phyloP scores from a whole-genome alignment of 495 filamentous ascomycete genomes.

The Physcia stellaris region DNA sequence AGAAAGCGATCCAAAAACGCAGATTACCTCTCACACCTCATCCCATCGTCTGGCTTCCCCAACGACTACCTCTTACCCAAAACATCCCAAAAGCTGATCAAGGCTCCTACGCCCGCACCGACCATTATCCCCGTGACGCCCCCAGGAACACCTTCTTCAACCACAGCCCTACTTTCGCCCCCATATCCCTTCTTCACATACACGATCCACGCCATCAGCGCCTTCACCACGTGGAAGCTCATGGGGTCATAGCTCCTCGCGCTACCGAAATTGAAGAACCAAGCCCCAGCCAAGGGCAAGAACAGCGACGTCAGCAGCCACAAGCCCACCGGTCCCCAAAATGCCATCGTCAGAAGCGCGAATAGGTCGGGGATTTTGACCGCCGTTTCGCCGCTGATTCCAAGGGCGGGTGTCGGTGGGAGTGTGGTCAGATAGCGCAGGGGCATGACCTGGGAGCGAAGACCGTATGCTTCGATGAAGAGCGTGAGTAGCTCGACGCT shows the following conservation, averaged over 20 bases:
- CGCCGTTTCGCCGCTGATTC: slow-evolving; percentile 26
- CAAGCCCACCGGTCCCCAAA: slow-evolving; percentile 70
- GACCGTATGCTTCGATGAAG: slow-evolving; percentile 42
- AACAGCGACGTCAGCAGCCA: slow-evolving; percentile 63
- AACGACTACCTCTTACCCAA: slow-evolving; percentile 63
- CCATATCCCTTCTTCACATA: slow-evolving; percentile 56
- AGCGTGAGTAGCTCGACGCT: slow-evolving; percentile 42
- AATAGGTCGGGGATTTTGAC: slow-evolving; percentile 73
- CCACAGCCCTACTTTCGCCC: slow-evolving; percentile 32
- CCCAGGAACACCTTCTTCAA: slow-evolving; percentile 56
- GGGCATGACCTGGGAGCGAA: slow-evolving; percentile 50
- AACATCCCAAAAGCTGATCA: slow-evolving; percentile 71
- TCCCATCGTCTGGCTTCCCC: too few species aligned
- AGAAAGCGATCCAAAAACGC: too few species aligned
- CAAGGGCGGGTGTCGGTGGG: slow-evolving; percentile 39
- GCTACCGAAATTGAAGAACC: slow-evolving; percentile 66
- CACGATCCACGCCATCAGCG: slow-evolving; percentile 60
- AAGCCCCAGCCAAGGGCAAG: slow-evolving; percentile 57
- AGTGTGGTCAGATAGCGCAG: slow-evolving; percentile 56
- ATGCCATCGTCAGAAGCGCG: slow-evolving; percentile 54
- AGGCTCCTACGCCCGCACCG: slow-evolving; percentile 52
- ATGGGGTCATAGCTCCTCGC: slow-evolving; percentile 57
- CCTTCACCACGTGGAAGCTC: slow-evolving; percentile 79
- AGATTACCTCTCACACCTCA: too few species aligned
- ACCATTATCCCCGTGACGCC: slow-evolving; percentile 57